Evolutionary conservation across 2,329 filamentous ascomycete genomes (phyloP).

Genomic region (Monilinia polystroma): DNA sequence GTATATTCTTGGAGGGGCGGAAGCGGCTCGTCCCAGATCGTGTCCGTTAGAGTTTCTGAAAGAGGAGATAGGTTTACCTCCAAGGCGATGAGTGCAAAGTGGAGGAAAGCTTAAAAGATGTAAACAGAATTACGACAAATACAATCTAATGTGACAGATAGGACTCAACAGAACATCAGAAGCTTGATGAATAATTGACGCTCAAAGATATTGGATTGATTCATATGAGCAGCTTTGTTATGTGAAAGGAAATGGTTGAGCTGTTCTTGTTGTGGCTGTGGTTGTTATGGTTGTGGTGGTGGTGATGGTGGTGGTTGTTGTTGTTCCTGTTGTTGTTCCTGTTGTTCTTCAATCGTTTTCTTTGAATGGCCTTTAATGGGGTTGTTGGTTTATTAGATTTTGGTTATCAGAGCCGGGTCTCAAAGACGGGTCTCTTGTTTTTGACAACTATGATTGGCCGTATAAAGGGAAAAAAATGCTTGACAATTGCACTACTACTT

Average conservation of each 20-base stretch:
- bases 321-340: not conserved
- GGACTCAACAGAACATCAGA: not conserved
- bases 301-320: too few relatives aligned
- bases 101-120: not conserved
- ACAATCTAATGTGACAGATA: too few relatives aligned
- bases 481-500: not conserved
- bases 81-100: not conserved
- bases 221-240: not conserved
- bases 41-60: constrained; percentile 5
- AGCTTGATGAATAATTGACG: not conserved
- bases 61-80: not conserved
- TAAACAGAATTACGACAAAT: not conserved
- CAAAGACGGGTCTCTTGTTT: not conserved
- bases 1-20: not conserved
- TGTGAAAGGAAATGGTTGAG: not conserved
- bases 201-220: not conserved
- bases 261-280: not conserved
- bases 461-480: not conserved
- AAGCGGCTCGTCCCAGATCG: constrained; percentile 8
- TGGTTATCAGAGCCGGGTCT: constrained; percentile 7
- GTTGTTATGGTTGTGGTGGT: not conserved
- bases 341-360: constrained; percentile 1
- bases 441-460: constrained; percentile 2
- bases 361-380: not conserved
- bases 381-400: constrained; percentile 4